Percentiles rank a stretch among this genome's conserved stretches.
Evolutionary conservation across 108 stramenopile genomes (phyloP).

Genomic region (Hondaea fermentalgiana): DNA sequence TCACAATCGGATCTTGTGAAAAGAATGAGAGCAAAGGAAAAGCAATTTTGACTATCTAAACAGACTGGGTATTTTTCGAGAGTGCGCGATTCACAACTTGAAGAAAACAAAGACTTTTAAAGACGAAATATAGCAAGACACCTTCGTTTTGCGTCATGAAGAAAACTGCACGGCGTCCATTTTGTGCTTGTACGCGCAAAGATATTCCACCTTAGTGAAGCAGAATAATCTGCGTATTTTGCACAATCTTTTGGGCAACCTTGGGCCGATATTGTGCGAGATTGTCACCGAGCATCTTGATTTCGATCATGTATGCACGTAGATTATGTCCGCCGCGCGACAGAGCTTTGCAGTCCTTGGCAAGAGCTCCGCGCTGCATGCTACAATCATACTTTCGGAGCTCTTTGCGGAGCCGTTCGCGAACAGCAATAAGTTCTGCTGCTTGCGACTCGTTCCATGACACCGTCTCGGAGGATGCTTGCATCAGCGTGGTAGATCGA

Average conservation of each 20-base stretch:
- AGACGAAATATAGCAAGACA: not conserved
- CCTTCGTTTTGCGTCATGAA: not conserved
- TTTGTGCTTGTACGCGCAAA: too few species aligned
- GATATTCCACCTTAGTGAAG: not conserved
- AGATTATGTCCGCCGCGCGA: not conserved
- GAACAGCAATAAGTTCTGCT: not conserved
- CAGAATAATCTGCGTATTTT: not conserved
- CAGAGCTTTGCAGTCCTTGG: not conserved
- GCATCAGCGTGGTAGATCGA: not conserved
- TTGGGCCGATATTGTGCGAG: not conserved
- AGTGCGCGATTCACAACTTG: too few species aligned
- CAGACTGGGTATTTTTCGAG: too few species aligned
- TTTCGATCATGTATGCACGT: not conserved
- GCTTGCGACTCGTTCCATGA: not conserved
- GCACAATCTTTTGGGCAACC: not conserved
- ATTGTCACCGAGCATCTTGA: not conserved
- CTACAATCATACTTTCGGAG: not conserved
- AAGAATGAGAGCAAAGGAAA: too few species aligned
- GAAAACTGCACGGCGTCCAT: too few species aligned
- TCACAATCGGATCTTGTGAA: too few species aligned
- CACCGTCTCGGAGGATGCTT: not conserved
- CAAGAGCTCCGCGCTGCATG: not conserved
- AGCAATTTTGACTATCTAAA: too few species aligned
- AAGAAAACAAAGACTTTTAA: too few species aligned
- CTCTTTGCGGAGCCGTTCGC: not conserved